Evolutionary conservation across 345 rosid genomes (phyloP).

Genomic region (Lumnitzera racemosa): DNA sequence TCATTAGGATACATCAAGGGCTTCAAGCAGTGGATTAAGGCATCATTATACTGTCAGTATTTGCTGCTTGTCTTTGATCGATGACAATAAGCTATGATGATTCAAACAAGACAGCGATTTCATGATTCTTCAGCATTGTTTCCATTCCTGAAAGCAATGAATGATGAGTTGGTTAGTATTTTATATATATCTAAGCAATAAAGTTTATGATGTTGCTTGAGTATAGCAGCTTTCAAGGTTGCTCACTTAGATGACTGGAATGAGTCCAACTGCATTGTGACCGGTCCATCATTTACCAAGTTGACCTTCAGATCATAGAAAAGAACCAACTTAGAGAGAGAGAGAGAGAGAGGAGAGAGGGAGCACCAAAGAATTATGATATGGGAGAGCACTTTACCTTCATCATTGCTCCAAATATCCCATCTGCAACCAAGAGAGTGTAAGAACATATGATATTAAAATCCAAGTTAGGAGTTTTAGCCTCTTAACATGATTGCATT

Average conservation of each 20-base stretch:
- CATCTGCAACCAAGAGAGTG: conserved; percentile 29
- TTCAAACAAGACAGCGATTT: no score
- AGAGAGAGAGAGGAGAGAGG: neutral
- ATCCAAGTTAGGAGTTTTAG: no score
- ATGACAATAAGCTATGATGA: no score
- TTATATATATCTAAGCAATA: neutral
- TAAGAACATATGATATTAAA: no score
- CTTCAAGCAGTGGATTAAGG: no score
- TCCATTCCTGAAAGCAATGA: neutral
- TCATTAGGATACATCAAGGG: no score
- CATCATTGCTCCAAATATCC: conserved; percentile 88
- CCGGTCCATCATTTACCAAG: conserved; percentile 85
- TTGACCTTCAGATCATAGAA: conserved; percentile 41
- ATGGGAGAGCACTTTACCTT: conserved; percentile 31
- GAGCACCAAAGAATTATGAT: neutral
- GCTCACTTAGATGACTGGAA: conserved; percentile 57
- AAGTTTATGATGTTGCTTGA: no score
- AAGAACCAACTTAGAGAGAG: neutral
- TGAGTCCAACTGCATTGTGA: conserved; percentile 86
- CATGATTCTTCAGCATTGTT: conserved; percentile 11
- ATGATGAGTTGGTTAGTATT: no score
- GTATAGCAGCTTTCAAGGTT: neutral
- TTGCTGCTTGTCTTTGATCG: no score
- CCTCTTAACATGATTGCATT: no score
- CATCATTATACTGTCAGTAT: no score